Conservation (phyloP, 371 early-diverging fungal species). For the Syncephalastrum monosporum region DNA sequence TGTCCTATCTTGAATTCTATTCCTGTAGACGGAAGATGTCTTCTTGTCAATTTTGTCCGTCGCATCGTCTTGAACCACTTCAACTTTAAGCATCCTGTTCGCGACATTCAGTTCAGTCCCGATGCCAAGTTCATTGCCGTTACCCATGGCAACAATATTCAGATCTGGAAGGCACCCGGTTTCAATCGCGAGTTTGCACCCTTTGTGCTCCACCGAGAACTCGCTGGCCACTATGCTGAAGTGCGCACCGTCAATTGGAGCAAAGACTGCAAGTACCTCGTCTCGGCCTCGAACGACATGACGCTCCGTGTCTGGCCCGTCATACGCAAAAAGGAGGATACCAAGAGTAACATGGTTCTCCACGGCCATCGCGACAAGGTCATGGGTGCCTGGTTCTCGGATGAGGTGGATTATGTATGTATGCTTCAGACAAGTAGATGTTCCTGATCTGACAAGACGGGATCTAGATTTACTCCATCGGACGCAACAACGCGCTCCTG, state of each 20-base stretch:
- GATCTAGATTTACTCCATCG: constrained; percentile 78
- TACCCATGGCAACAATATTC: constrained; percentile 78
- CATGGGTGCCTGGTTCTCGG: constrained; percentile 89
- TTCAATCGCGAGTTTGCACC: constrained; percentile 89
- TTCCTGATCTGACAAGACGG: neutral
- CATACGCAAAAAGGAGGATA: no score
- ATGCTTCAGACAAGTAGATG: neutral
- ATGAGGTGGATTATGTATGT: constrained; percentile 66
- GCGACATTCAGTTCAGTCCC: constrained; percentile 80
- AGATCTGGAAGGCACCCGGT: constrained; percentile 95
- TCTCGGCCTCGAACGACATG: constrained; percentile 82
- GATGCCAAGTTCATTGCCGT: constrained; percentile 85
- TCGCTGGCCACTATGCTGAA: constrained; percentile 89
- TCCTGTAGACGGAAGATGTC: constrained; percentile 76
- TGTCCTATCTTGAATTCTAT: neutral
- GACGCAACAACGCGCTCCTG: constrained; percentile 88
- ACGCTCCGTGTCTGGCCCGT: constrained; percentile 32
- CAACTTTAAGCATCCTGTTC: constrained; percentile 82
- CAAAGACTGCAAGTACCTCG: constrained; percentile 65
- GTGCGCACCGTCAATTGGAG: constrained; percentile 87
- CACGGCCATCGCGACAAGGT: constrained; percentile 84
- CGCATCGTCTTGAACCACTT: constrained; percentile 83
- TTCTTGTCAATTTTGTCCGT: constrained; percentile 84
- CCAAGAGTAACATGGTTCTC: no score
- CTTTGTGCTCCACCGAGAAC: constrained; percentile 76